Conservation (phyloP, 495 filamentous ascomycete genomes). For the Penicillium cataractarum region DNA sequence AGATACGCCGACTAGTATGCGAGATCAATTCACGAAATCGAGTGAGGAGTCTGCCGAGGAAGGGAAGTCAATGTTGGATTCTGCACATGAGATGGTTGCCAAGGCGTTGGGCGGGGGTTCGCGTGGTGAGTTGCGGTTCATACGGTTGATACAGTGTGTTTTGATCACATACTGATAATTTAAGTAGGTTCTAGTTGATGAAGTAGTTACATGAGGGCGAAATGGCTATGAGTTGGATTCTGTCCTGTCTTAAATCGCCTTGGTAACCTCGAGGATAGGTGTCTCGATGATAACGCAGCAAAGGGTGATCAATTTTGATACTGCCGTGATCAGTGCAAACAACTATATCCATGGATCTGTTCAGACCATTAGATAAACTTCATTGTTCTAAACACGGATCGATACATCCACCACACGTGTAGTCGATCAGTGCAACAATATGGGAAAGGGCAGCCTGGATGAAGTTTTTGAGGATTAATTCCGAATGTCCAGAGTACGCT, state of each 20-base stretch:
- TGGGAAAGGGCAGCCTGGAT: too few relatives aligned
- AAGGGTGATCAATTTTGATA: background rate
- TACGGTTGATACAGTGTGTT: too few relatives aligned
- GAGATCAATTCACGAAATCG: constrained; percentile 9
- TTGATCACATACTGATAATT: too few relatives aligned
- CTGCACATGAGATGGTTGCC: constrained; percentile 30
- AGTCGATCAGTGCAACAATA: too few relatives aligned
- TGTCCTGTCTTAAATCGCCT: background rate
- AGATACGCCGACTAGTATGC: constrained; percentile 24
- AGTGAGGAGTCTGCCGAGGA: background rate
- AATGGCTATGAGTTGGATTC: background rate
- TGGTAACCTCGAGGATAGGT: background rate
- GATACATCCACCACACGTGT: too few relatives aligned
- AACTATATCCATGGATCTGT: too few relatives aligned
- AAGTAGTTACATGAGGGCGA: background rate
- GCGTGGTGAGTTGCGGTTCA: constrained; percentile 16
- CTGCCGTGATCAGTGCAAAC: background rate
- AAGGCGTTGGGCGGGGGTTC: constrained; percentile 36
- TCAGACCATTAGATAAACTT: too few relatives aligned
- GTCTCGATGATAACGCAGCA: background rate
- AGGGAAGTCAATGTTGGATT: constrained; percentile 22
- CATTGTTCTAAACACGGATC: too few relatives aligned
- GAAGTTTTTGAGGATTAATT: too few relatives aligned
- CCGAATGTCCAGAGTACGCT: too few relatives aligned
- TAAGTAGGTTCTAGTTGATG: background rate